phyloP scores from a whole-genome alignment of 345 rosid genomes.

The Excoecaria agallocha region DNA sequence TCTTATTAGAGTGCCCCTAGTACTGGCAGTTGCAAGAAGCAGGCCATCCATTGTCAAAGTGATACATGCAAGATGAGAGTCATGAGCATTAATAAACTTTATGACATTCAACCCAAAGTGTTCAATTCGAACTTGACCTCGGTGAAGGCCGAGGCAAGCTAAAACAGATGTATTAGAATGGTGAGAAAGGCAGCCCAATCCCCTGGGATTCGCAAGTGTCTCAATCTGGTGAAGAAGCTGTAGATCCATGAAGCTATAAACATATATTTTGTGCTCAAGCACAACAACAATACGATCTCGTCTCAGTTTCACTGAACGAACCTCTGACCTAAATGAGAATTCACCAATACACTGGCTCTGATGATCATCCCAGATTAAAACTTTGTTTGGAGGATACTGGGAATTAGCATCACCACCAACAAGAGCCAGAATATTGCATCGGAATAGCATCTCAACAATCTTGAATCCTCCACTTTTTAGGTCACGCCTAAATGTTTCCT shows the following conservation, averaged over 20 bases:
- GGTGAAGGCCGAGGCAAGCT: conserved; percentile 82
- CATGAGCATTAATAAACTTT: conserved; percentile 72
- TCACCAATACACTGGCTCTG: conserved; percentile 85
- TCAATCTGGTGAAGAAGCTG: conserved; percentile 87
- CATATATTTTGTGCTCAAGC: conserved; percentile 85
- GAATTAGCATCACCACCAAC: conserved; percentile 71
- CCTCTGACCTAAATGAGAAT: conserved; percentile 72
- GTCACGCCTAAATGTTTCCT: conserved; percentile 71
- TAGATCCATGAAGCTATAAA: conserved; percentile 66
- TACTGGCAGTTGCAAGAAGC: conserved; percentile 90
- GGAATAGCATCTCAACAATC: conserved; percentile 90
- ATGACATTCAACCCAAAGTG: conserved; percentile 80
- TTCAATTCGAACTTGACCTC: conserved; percentile 76
- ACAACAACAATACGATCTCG: conserved; percentile 73
- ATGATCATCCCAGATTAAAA: conserved; percentile 87
- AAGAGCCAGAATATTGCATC: conserved; percentile 82
- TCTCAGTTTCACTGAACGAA: conserved; percentile 77
- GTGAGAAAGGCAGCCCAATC: conserved; percentile 86
- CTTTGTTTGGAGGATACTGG: conserved; percentile 79
- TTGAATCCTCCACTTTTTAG: conserved; percentile 68
- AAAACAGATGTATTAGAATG: conserved; percentile 65
- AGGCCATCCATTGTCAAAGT: conserved; percentile 86
- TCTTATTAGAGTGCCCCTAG: conserved; percentile 82
- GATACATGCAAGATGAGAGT: conserved; percentile 69
- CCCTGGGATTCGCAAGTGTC: conserved; percentile 74